These are phyloP conservation scores for Lactarius trivialis DNA, from an alignment of 768 basidiomycete species.

Conservation along the genomic window DNA sequence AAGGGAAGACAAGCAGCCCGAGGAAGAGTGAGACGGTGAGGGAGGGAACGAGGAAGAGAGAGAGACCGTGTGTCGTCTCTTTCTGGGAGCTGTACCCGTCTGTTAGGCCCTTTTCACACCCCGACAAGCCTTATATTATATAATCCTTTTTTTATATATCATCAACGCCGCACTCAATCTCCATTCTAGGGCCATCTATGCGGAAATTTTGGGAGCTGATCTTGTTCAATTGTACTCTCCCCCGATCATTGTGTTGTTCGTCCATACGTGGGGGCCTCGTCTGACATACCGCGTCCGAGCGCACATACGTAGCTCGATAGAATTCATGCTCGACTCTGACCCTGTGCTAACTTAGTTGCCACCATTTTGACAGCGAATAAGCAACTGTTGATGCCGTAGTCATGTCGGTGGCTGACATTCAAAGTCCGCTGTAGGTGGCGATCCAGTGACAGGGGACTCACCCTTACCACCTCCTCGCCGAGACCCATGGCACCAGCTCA, in stretches of 20 bases:
- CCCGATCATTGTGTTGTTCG: not conserved
- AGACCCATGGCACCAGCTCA: conserved; percentile 84
- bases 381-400: not conserved
- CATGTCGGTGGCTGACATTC: conserved; percentile 14
- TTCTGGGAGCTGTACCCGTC: conserved; percentile 12
- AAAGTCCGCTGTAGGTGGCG: conserved; percentile 22
- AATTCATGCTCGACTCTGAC: not conserved
- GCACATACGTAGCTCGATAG: no score
- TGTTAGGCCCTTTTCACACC: conserved; percentile 16
- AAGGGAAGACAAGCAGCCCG: conserved; percentile 3
- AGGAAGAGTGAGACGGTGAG: conserved; percentile 4
- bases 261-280: not conserved
- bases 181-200: no score
- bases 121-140: not conserved
- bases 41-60: conserved; percentile 16
- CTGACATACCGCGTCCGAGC: not conserved
- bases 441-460: conserved; percentile 25
- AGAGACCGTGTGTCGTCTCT: conserved; percentile 15
- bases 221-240: not conserved
- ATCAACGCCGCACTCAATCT: not conserved
- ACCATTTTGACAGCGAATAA: not conserved
- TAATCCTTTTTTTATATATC: not conserved
- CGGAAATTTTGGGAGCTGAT: not conserved
- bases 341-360: not conserved
- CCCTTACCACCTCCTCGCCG: conserved; percentile 25